Conservation (phyloP, 192 early-diverging fungal species). For the Coemansia sp. region DNA sequence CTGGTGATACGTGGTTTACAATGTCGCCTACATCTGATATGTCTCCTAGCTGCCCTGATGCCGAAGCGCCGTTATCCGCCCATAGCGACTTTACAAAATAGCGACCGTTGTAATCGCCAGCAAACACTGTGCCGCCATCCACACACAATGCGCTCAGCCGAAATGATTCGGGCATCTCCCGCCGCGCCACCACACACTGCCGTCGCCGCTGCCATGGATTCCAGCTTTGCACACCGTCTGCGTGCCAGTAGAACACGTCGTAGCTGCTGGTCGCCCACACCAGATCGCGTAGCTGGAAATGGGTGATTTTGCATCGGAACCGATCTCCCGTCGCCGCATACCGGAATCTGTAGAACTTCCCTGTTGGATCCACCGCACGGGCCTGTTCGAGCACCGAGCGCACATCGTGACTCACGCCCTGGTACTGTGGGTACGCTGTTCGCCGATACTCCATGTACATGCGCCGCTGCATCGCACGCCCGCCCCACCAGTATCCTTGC, state of each 20-base stretch:
- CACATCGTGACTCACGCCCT: conserved; percentile 49
- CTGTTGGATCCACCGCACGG: conserved; percentile 12
- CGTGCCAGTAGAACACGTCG: conserved; percentile 44
- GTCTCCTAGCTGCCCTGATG: background rate
- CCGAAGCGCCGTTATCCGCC: background rate
- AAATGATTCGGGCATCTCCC: conserved; percentile 23
- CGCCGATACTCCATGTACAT: conserved; percentile 53
- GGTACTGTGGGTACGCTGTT: conserved; percentile 48
- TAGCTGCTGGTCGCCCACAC: conserved; percentile 47
- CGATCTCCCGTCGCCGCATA: conserved; percentile 27
- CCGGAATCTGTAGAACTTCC: conserved; percentile 27
- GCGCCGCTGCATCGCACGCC: conserved; percentile 21
- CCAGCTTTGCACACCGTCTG: conserved; percentile 38
- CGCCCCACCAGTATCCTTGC: conserved; percentile 62
- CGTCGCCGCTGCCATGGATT: conserved; percentile 27
- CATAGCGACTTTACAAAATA: conserved; percentile 28
- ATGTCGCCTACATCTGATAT: conserved; percentile 22
- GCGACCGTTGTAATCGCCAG: conserved; percentile 42
- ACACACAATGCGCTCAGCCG: conserved; percentile 37
- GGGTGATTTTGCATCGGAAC: conserved; percentile 33
- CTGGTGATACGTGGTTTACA: conserved; percentile 38
- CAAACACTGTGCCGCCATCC: conserved; percentile 36
- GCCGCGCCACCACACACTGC: conserved; percentile 19
- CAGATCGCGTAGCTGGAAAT: conserved; percentile 54
- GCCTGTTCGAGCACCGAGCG: conserved; percentile 24